Percentiles rank a stretch among this genome's conserved stretches.
Evolutionary conservation across 2,329 filamentous ascomycete species (phyloP).

Genomic region (Tolypocladium paradoxum): DNA sequence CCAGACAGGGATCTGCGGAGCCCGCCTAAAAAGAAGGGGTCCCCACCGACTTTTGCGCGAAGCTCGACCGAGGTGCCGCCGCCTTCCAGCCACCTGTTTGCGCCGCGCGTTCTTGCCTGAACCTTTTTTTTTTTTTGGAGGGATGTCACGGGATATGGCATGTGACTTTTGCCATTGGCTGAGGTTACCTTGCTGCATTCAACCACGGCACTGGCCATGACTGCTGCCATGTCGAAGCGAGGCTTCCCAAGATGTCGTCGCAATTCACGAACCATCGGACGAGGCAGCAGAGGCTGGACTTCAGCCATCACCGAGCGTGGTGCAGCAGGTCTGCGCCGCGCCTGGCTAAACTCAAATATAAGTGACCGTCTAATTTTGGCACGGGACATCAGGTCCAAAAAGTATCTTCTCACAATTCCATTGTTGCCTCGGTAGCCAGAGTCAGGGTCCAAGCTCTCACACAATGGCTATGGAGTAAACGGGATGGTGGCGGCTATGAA

Average conservation of each 20-base stretch:
- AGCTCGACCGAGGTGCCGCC: neutral
- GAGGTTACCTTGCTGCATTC: neutral
- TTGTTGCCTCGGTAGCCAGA: neutral
- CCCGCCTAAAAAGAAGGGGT: neutral
- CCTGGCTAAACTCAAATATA: neutral
- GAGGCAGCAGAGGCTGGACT: neutral
- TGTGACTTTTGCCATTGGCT: conserved; percentile 6
- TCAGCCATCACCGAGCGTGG: neutral
- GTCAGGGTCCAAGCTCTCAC: neutral
- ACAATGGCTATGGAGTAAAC: neutral
- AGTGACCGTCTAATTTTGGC: neutral
- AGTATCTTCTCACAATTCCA: neutral
- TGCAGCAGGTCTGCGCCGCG: too few species aligned
- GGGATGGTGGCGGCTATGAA: neutral
- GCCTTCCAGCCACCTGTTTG: neutral
- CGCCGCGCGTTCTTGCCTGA: neutral
- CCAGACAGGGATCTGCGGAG: conserved; percentile 10
- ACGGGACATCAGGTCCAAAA: neutral
- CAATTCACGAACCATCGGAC: neutral
- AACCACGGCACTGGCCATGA: neutral
- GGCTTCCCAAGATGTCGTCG: neutral
- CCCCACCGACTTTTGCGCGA: neutral
- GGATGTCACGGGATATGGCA: conserved; percentile 11
- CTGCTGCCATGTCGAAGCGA: neutral
- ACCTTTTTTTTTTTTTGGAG: neutral